A percentile compares a stretch with the other conserved stretches of the same genome.
Evolutionary conservation across 2,329 filamentous ascomycete genomes (phyloP).

Genomic region (Leptodontidium sp.): DNA sequence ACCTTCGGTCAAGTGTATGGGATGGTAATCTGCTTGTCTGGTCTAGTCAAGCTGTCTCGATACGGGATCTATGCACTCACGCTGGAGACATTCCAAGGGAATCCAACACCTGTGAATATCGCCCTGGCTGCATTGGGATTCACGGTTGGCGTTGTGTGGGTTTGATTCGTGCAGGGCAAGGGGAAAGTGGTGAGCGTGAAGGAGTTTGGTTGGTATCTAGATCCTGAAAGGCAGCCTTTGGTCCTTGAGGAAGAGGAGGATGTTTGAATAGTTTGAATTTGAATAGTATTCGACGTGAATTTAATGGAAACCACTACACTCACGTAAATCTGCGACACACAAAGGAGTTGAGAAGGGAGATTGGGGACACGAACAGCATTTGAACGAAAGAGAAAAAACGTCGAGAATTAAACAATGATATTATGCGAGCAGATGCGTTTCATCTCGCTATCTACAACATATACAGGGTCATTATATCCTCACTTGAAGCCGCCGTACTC

Average conservation of each 20-base stretch:
- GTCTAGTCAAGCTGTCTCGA: slow-evolving; percentile 26
- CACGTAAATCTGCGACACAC: too few species aligned
- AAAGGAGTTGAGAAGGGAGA: too few species aligned
- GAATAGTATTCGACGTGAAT: too few species aligned
- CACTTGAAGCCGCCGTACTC: slow-evolving; percentile 10
- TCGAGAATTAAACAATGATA: too few species aligned
- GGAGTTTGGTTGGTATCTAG: neutral
- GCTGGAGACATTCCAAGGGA: slow-evolving; percentile 21
- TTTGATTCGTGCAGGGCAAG: slow-evolving; percentile 17
- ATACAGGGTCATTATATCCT: neutral
- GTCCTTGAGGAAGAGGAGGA: slow-evolving; percentile 15
- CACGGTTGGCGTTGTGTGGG: slow-evolving; percentile 19
- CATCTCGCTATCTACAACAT: too few species aligned
- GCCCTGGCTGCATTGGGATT: slow-evolving; percentile 20
- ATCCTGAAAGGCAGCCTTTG: slow-evolving; percentile 24
- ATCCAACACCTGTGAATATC: slow-evolving; percentile 27
- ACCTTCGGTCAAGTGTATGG: slow-evolving; percentile 29
- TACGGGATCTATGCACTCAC: slow-evolving; percentile 26
- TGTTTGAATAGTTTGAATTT: neutral
- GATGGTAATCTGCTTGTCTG: slow-evolving; percentile 24
- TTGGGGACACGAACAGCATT: too few species aligned
- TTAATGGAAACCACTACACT: too few species aligned
- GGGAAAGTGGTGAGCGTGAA: slow-evolving; percentile 10
- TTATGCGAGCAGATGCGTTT: too few species aligned
- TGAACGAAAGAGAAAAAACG: too few species aligned